These are phyloP conservation scores for Cymbopogon citratus DNA, from an alignment of 176 grass and related monocot species.

Conservation along the genomic window DNA sequence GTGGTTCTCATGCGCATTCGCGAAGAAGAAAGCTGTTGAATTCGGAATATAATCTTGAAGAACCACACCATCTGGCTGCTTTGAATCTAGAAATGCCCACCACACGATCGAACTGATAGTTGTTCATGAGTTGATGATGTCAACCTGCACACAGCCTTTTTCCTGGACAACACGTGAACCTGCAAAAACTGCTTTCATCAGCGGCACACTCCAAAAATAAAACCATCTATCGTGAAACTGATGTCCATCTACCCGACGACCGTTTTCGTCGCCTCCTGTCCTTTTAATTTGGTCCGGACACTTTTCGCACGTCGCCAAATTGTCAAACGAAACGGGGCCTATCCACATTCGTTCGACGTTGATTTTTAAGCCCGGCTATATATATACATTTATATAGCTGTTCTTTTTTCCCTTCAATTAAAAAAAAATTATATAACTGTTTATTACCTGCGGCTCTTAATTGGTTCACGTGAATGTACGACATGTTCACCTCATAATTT, in stretches of 20 bases:
- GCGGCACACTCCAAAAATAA: not conserved
- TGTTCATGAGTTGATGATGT: slow-evolving; percentile 2
- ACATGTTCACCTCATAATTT: not conserved
- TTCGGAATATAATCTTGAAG: slow-evolving; percentile 4
- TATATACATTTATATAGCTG: not conserved
- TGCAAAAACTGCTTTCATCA: not conserved
- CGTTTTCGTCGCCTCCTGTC: slow-evolving; percentile 2
- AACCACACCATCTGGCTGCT: not conserved
- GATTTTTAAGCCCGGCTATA: slow-evolving; percentile 2
- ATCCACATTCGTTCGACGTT: not conserved
- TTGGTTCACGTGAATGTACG: not conserved
- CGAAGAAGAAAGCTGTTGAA: not conserved
- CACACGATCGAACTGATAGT: slow-evolving; percentile 4
- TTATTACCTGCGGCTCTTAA: not conserved
- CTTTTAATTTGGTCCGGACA: not conserved
- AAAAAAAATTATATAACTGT: not conserved
- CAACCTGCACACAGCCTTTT: not conserved
- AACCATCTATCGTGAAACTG: not conserved
- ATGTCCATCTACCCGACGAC: not conserved
- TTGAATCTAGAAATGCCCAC: slow-evolving; percentile 26
- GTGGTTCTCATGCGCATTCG: not conserved
- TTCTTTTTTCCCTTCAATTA: not conserved
- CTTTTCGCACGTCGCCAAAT: slow-evolving; percentile 12
- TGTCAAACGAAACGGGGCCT: slow-evolving; percentile 28
- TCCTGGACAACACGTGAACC: not conserved